These are phyloP conservation scores for Stereum hirsutum DNA, from an alignment of 1,284 basidiomycete genomes.

Conservation along the genomic window DNA sequence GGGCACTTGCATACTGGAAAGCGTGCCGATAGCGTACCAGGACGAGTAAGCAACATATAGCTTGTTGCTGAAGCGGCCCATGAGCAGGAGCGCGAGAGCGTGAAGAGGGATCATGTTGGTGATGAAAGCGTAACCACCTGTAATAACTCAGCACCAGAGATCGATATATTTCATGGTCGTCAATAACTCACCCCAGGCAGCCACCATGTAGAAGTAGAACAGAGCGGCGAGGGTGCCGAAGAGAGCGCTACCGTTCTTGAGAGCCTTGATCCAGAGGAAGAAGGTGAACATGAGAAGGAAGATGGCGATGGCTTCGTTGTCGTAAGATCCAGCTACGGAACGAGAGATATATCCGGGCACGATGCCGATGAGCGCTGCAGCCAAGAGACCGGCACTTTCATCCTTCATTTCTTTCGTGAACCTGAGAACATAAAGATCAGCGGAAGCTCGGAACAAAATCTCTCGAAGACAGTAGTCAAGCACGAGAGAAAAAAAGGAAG, in stretches of 20 bases:
- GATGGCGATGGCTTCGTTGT: constrained; percentile 99
- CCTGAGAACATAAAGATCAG: too few relatives aligned
- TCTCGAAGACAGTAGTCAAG: not conserved
- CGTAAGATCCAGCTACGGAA: constrained; percentile 98
- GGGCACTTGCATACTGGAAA: constrained; percentile 98
- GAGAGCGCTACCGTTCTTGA: constrained; percentile 90
- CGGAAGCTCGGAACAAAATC: too few relatives aligned
- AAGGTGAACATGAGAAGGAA: constrained; percentile 99
- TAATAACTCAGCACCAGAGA: not conserved
- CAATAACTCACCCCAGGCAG: constrained; percentile 82
- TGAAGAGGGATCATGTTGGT: constrained; percentile 99
- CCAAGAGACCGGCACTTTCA: constrained; percentile 88
- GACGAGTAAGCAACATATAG: constrained; percentile 95
- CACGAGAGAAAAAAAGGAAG: not conserved
- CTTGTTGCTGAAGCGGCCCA: constrained; percentile 93
- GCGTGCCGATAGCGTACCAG: constrained; percentile 96
- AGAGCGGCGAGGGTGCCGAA: constrained; percentile 88
- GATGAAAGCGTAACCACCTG: constrained; percentile 98
- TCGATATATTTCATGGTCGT: not conserved
- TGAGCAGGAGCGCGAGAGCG: constrained; percentile 85
- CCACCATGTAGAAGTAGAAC: constrained; percentile 99
- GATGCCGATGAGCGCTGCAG: constrained; percentile 98
- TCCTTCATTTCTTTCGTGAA: constrained; percentile 94
- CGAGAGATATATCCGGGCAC: constrained; percentile 98
- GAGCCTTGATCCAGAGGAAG: constrained; percentile 94